Percentiles rank a stretch among this genome's conserved stretches.
Evolutionary conservation across 345 rosid genomes (phyloP).

Genomic region (Iberis pinnata): DNA sequence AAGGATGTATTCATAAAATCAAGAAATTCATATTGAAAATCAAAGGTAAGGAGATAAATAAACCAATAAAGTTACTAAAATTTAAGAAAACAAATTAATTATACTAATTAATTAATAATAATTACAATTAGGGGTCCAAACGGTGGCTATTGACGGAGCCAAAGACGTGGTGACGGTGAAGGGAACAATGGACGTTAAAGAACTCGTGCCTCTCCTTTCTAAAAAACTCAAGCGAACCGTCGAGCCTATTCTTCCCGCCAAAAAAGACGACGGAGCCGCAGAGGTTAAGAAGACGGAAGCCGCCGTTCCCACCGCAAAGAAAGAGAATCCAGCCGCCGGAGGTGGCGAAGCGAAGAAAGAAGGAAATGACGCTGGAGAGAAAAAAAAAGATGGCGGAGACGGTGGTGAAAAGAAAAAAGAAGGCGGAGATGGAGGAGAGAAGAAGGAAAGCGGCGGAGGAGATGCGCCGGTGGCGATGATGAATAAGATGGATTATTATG

Average conservation of each 20-base stretch:
- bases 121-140: slow-evolving; percentile 46
- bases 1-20: slow-evolving; percentile 56
- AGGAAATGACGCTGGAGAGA: slow-evolving; percentile 23
- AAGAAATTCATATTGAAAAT: slow-evolving; percentile 36
- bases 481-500: slow-evolving; percentile 47
- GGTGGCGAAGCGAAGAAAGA: slow-evolving; percentile 17
- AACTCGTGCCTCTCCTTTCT: slow-evolving; percentile 42
- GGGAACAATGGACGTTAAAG: slow-evolving; percentile 68
- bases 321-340: slow-evolving; percentile 16
- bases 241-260: slow-evolving; percentile 51
- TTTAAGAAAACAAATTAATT: background rate
- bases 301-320: slow-evolving; percentile 28
- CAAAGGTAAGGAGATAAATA: slow-evolving; percentile 35
- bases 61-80: no score
- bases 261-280: slow-evolving; percentile 44
- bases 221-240: slow-evolving; percentile 54
- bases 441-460: slow-evolving; percentile 30
- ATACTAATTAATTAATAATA: background rate
- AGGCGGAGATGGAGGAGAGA: slow-evolving; percentile 21
- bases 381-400: slow-evolving; percentile 23
- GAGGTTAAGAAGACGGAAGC: slow-evolving; percentile 11
- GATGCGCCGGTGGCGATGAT: slow-evolving; percentile 24
- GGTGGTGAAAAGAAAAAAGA: slow-evolving; percentile 28
- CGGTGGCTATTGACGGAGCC: slow-evolving; percentile 45
- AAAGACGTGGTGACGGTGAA: slow-evolving; percentile 68